Conservation (phyloP, 129 eudicot genomes). For the Gnaphalium uliginosum region DNA sequence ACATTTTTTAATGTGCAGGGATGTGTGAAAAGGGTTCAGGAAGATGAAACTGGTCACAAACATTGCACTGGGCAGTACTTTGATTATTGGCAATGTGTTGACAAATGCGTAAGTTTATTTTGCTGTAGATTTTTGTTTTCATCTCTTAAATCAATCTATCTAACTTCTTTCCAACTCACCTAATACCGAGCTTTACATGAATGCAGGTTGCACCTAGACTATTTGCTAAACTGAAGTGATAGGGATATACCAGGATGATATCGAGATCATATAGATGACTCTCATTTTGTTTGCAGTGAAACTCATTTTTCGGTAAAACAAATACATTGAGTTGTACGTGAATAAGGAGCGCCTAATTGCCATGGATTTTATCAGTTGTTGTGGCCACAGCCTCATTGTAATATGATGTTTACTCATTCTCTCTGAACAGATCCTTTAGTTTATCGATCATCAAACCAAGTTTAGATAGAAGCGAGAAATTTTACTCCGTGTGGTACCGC, state of each 20-base stretch:
- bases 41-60: slow-evolving; percentile 81
- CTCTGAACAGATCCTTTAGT: neutral
- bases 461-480: neutral
- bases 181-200: slow-evolving; percentile 4
- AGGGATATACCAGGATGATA: slow-evolving; percentile 19
- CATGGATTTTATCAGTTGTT: slow-evolving; percentile 24
- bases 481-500: neutral
- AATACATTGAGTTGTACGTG: slow-evolving; percentile 33
- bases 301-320: slow-evolving; percentile 32
- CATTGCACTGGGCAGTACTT: slow-evolving; percentile 95
- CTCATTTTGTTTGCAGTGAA: slow-evolving; percentile 27
- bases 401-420: slow-evolving; percentile 16
- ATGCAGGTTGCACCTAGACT: slow-evolving; percentile 78
- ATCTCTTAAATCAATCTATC: neutral
- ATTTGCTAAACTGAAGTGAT: slow-evolving; percentile 60
- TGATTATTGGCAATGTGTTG: slow-evolving; percentile 87
- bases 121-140: neutral
- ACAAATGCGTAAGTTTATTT: slow-evolving; percentile 65
- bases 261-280: slow-evolving; percentile 7
- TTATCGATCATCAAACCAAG: neutral
- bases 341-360: slow-evolving; percentile 50
- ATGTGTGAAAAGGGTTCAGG: slow-evolving; percentile 71
- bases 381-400: slow-evolving; percentile 15
- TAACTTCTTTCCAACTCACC: neutral
- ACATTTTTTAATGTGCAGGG: slow-evolving; percentile 40